phyloP scores from a whole-genome alignment of 345 rosid genomes.

The Hirschfeldia incana region DNA sequence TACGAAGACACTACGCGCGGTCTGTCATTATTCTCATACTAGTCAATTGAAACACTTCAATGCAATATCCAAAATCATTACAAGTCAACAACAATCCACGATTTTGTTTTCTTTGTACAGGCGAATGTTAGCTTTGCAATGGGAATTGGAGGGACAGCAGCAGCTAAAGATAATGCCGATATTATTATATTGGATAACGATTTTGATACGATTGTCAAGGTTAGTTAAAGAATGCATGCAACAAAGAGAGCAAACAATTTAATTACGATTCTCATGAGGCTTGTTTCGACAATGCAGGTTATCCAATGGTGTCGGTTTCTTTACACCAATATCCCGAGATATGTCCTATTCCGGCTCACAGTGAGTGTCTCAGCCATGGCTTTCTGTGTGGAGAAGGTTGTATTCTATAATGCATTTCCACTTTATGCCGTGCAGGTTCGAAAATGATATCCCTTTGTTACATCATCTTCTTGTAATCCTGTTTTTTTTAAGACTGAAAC shows the following conservation, averaged over 20 bases:
- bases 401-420: conserved; percentile 72
- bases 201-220: conserved; percentile 85
- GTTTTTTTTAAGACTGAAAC: background rate
- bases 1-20: conserved; percentile 75
- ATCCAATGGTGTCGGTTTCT: conserved; percentile 86
- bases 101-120: conserved; percentile 46
- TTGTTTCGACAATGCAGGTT: conserved; percentile 50
- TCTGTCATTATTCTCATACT: conserved; percentile 5
- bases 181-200: conserved; percentile 74
- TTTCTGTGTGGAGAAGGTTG: conserved; percentile 70
- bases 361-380: conserved; percentile 70
- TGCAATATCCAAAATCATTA: conserved; percentile 6
- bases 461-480: conserved; percentile 10
- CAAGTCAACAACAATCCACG: background rate
- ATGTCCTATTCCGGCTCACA: conserved; percentile 79
- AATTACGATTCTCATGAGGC: too few relatives aligned
- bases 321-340: conserved; percentile 79
- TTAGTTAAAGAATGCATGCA: conserved; percentile 19
- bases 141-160: conserved; percentile 86
- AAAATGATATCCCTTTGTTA: conserved; percentile 21
- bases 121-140: conserved; percentile 87
- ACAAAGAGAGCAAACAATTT: background rate
- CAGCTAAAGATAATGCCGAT: conserved; percentile 84
- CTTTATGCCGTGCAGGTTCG: conserved; percentile 70
- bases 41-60: background rate